Evolutionary conservation across 83 land plant species (phyloP).

Genomic region (Thuja plicata): DNA sequence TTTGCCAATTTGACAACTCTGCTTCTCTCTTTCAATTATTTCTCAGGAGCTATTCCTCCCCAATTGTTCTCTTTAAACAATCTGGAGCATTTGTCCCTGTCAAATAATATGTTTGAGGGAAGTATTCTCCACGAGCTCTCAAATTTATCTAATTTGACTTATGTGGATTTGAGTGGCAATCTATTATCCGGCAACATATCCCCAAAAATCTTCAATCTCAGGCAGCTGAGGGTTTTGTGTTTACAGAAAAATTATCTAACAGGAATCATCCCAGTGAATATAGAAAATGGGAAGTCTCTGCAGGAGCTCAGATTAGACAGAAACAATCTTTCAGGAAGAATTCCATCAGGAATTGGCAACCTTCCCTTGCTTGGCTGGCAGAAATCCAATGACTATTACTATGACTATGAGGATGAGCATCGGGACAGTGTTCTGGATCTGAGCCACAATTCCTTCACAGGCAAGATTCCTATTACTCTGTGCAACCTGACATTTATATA

Average conservation of each 20-base stretch:
- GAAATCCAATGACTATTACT: too few species aligned
- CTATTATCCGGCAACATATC: too few species aligned
- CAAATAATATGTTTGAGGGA: neutral
- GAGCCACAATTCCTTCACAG: slow-evolving; percentile 35
- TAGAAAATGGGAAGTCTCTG: too few species aligned
- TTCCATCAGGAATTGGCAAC: slow-evolving; percentile 22
- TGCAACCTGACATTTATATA: slow-evolving; percentile 17
- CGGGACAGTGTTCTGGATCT: slow-evolving; percentile 26
- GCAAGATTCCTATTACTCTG: slow-evolving; percentile 18
- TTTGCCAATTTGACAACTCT: neutral
- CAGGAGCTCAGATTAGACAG: too few species aligned
- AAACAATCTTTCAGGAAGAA: slow-evolving; percentile 28
- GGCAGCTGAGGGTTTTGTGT: too few species aligned
- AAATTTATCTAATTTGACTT: too few species aligned
- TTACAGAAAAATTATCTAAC: too few species aligned
- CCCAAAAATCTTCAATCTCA: too few species aligned
- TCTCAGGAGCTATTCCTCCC: neutral
- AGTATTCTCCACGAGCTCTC: neutral
- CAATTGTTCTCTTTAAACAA: neutral
- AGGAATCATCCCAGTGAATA: too few species aligned
- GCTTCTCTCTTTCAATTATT: neutral
- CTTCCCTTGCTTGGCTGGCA: slow-evolving; percentile 2
- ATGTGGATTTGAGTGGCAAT: too few species aligned
- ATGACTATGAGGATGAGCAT: too few species aligned
- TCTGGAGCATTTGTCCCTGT: neutral